Evolutionary conservation across 768 basidiomycete species (phyloP).

Genomic region (Nidularia pulvinata): DNA sequence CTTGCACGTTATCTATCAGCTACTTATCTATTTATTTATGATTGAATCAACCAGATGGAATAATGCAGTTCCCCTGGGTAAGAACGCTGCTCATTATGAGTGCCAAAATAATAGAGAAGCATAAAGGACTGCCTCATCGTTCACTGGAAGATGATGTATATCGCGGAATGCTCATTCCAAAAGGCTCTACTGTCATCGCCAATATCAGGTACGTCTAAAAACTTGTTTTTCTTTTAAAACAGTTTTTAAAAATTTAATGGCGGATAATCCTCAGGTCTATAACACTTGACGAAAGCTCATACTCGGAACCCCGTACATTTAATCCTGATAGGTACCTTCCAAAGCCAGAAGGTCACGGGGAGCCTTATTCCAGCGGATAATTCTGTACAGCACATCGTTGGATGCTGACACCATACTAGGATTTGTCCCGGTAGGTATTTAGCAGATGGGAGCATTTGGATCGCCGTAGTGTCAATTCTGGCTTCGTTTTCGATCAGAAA

Average conservation of each 20-base stretch:
- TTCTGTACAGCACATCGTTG: background rate
- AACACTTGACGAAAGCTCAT: background rate
- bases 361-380: background rate
- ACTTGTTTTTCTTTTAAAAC: background rate
- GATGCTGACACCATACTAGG: background rate
- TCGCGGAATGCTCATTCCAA: background rate
- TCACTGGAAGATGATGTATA: background rate
- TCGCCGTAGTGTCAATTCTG: constrained; percentile 23
- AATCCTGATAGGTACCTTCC: constrained; percentile 1
- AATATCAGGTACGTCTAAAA: background rate
- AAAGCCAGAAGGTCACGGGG: background rate
- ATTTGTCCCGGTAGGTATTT: constrained; percentile 26
- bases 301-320: background rate
- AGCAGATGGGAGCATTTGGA: constrained; percentile 27
- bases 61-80: background rate
- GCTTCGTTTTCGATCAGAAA: constrained; percentile 21
- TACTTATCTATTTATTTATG: background rate
- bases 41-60: background rate
- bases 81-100: background rate
- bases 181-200: background rate
- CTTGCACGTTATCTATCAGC: background rate
- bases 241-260: background rate
- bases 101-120: background rate
- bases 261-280: background rate
- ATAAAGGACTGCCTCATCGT: background rate